Conservation (phyloP, 805 yeast species). For the Ogataea ganodermae region DNA sequence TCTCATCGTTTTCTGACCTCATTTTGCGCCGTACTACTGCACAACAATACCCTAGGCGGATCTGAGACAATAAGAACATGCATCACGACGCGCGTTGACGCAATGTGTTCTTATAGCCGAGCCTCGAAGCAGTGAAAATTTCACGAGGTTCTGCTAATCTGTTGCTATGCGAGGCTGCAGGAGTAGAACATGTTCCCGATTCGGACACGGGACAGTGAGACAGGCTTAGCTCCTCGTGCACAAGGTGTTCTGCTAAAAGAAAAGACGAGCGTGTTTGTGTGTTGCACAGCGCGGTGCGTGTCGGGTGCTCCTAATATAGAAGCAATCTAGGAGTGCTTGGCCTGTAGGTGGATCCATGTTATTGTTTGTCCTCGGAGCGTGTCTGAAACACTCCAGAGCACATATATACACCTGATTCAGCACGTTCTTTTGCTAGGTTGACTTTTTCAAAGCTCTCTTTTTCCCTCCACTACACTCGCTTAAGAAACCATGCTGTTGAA, state of each 20-base stretch:
- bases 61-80: background rate
- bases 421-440: background rate
- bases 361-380: background rate
- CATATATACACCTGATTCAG: background rate
- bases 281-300: background rate
- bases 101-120: background rate
- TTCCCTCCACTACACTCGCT: background rate
- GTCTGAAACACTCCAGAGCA: background rate
- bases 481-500: constrained; percentile 16
- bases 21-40: background rate
- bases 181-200: constrained; percentile 3
- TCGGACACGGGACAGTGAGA: background rate
- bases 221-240: background rate
- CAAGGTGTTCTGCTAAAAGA: constrained; percentile 5
- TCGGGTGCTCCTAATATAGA: background rate
- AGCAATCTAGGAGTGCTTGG: background rate
- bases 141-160: constrained; percentile 3
- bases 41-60: background rate
- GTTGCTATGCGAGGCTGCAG: background rate
- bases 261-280: background rate
- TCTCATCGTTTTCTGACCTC: background rate
- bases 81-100: background rate
- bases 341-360: background rate
- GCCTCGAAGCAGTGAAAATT: constrained; percentile 5
- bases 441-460: background rate